These are phyloP conservation scores for Fusarium annulatum DNA, from an alignment of 2,329 filamentous ascomycete genomes.

Conservation along the genomic window DNA sequence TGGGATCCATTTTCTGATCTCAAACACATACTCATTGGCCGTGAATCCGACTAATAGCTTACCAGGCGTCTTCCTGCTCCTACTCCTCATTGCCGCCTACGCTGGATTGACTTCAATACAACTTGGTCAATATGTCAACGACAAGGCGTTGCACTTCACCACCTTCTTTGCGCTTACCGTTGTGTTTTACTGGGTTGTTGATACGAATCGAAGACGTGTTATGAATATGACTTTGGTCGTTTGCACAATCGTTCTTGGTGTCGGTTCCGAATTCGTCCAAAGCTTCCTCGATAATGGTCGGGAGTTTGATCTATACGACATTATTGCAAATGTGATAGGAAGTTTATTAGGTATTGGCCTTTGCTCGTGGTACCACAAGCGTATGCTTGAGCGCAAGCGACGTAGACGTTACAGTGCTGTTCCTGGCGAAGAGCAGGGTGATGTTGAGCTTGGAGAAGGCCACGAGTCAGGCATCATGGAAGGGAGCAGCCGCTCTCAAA, in stretches of 20 bases:
- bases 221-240: constrained; percentile 85
- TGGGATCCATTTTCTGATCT: neutral
- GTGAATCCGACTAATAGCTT: constrained; percentile 13
- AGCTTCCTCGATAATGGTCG: constrained; percentile 79
- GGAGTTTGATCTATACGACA: constrained; percentile 81
- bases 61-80: constrained; percentile 73
- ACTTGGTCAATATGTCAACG: constrained; percentile 73
- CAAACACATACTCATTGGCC: neutral
- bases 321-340: constrained; percentile 87
- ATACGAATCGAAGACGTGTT: constrained; percentile 86
- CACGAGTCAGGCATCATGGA: constrained; percentile 75
- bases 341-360: constrained; percentile 77
- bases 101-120: constrained; percentile 78
- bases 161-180: constrained; percentile 92
- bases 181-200: constrained; percentile 96
- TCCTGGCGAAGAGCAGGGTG: constrained; percentile 70
- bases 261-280: constrained; percentile 82
- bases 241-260: constrained; percentile 77
- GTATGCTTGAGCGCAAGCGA: constrained; percentile 89
- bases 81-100: constrained; percentile 82
- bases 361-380: constrained; percentile 92
- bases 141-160: constrained; percentile 87
- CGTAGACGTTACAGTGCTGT: constrained; percentile 78
- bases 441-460: constrained; percentile 81
- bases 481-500: constrained; percentile 47